phyloP scores from a whole-genome alignment of 768 basidiomycete genomes.

The Lactarius akahatsu region DNA sequence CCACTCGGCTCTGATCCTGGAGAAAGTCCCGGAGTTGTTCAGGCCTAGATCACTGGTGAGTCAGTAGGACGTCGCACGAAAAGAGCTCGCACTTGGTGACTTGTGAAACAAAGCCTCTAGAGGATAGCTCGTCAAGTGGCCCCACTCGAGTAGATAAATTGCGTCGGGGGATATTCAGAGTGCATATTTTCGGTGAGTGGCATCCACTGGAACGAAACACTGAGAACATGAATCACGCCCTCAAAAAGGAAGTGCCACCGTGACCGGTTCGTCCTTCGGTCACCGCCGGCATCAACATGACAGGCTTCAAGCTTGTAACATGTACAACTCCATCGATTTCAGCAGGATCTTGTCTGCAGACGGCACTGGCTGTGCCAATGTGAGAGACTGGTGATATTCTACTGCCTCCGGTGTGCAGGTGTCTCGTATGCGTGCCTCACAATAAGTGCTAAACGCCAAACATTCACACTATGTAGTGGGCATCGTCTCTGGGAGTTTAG shows the following conservation, averaged over 20 bases:
- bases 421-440: constrained; percentile 37
- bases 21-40: constrained; percentile 26
- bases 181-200: constrained; percentile 2
- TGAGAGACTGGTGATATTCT: constrained; percentile 57
- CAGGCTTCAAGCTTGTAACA: constrained; percentile 55
- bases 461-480: constrained; percentile 53
- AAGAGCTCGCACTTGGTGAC: constrained; percentile 25
- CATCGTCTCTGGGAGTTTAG: constrained; percentile 39
- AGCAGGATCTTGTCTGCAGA: constrained; percentile 68
- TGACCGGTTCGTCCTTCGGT: background rate
- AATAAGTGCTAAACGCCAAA: constrained; percentile 21
- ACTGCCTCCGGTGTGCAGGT: constrained; percentile 37
- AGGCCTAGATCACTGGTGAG: constrained; percentile 13
- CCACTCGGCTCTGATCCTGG: constrained; percentile 41
- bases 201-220: background rate
- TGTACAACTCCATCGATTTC: constrained; percentile 60
- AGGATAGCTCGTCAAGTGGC: constrained; percentile 21
- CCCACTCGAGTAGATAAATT: constrained; percentile 1
- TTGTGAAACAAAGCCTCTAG: constrained; percentile 28
- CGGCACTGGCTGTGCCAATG: constrained; percentile 53
- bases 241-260: too few relatives aligned
- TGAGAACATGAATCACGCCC: constrained; percentile 1
- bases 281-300: constrained; percentile 40
- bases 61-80: background rate
- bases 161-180: constrained; percentile 1